Evolutionary conservation across 257 asterid genomes (phyloP), one percentile per base, ranked within the genome.

Genomic region (Handroanthus guayacan): DNA sequence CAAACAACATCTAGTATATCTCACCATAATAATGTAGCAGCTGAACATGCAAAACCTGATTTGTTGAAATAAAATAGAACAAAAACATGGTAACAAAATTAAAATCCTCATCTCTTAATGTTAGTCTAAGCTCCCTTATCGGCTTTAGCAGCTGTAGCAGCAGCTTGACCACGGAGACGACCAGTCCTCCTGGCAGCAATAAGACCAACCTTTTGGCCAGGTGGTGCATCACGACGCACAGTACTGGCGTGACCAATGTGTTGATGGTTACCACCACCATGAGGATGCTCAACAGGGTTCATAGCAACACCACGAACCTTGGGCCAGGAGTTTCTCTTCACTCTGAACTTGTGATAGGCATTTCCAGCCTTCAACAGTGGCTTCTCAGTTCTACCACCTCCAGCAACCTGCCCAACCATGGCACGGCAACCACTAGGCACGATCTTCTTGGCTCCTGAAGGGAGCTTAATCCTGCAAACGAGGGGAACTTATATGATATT

Each of bases 261-360:
- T 67, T 91, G 97, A 70, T 91, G 97, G 86, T 91, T 91, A 89
- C 95, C 95, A 86, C 97, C 93, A 86, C 95, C 95, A 73, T 91
- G 95, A 18, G 97, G 95, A 89, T 89, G 95, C 84, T 89, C 96
- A 39, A 89, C 91, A 0, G 96, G 96, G 64, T 90, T 90, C 96
- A 90, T 90, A 67, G 95, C 97, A 80, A 91, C 95, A 89, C 97
- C 97, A 87, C 97, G 95, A 65, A 91, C 97, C 88, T 84, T 86
- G 56, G 97, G 93, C 97, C 95, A 91, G 54, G 82, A 45, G 83
- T 91, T 91, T 65, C 97, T 87, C 89, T 91, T 91, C 58, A 91
- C 97, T 1, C 93, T 62, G 87, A 68, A 89, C 83, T 89, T 91
- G 81, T 91, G 97, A 20, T 89, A 91, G 0, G 97, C 97, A 4